Conservation (phyloP, 495 filamentous ascomycete genomes). For the Penicillium canariense region DNA sequence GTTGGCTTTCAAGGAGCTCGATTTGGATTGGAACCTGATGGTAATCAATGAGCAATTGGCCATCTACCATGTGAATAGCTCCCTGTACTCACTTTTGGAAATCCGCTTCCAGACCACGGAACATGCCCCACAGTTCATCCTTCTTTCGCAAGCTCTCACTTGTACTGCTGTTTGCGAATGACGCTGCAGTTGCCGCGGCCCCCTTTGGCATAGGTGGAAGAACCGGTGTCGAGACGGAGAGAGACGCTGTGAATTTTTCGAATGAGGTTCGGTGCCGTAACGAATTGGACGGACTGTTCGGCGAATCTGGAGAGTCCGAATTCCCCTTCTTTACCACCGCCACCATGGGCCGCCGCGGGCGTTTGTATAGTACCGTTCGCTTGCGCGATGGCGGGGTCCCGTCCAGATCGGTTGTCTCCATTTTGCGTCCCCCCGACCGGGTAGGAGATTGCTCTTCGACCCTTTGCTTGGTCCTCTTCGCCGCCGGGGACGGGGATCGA, state of each 20-base stretch:
- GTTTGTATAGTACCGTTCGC: constrained; percentile 43
- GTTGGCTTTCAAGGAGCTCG: constrained; percentile 73
- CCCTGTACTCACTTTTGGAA: constrained; percentile 62
- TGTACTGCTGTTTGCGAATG: constrained; percentile 34
- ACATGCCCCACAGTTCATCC: constrained; percentile 89
- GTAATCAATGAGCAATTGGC: constrained; percentile 13
- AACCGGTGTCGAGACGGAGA: constrained; percentile 44
- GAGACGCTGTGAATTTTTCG: constrained; percentile 53
- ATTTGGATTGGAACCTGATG: constrained; percentile 68
- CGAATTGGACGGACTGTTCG: constrained; percentile 47
- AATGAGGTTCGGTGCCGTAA: constrained; percentile 57
- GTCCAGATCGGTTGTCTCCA: constrained; percentile 31
- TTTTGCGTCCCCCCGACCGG: constrained; percentile 15
- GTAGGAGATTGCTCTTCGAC: constrained; percentile 39
- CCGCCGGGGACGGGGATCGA: constrained; percentile 58
- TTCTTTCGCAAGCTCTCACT: constrained; percentile 53
- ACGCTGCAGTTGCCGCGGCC: constrained; percentile 27
- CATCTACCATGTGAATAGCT: not conserved
- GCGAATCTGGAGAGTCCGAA: constrained; percentile 40
- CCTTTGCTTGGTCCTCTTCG: constrained; percentile 35
- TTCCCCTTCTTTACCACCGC: constrained; percentile 46
- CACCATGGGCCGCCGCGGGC: constrained; percentile 51
- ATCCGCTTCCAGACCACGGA: constrained; percentile 77
- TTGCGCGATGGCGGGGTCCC: constrained; percentile 29
- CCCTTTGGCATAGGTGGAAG: constrained; percentile 53